phyloP scores from a whole-genome alignment of 192 early-diverging fungal genomes.

The Rhizophlyctis rosea region DNA sequence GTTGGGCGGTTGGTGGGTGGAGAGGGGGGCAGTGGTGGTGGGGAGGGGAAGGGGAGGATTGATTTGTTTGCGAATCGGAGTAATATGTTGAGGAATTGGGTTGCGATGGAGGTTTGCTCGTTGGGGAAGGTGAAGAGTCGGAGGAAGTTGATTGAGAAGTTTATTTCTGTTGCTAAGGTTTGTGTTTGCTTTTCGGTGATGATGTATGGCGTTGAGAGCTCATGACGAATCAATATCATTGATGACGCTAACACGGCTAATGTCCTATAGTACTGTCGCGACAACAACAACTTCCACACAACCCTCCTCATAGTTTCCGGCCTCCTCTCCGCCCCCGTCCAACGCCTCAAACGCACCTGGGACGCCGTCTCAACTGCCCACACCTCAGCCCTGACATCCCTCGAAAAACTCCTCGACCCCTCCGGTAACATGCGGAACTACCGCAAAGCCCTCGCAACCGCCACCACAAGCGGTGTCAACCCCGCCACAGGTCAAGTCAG shows the following conservation, averaged over 20 bases:
- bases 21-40: neutral
- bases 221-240: neutral
- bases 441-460: constrained; percentile 48
- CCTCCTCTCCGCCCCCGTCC: constrained; percentile 53
- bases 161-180: constrained; percentile 55
- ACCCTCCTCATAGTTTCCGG: constrained; percentile 61
- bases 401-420: constrained; percentile 63
- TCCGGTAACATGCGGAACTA: constrained; percentile 65
- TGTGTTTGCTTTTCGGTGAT: neutral
- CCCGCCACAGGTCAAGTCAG: neutral
- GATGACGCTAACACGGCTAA: too few relatives aligned
- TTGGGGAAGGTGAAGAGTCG: constrained; percentile 37
- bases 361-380: constrained; percentile 48
- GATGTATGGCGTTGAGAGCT: neutral
- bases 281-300: constrained; percentile 64
- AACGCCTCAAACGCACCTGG: constrained; percentile 56
- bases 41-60: constrained; percentile 25
- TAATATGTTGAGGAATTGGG: constrained; percentile 58
- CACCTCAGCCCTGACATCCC: constrained; percentile 34
- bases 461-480: constrained; percentile 28
- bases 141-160: constrained; percentile 51
- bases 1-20: constrained; percentile 12
- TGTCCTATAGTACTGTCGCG: constrained; percentile 3
- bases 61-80: constrained; percentile 54
- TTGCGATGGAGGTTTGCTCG: constrained; percentile 54